Evolutionary conservation across 2,329 filamentous ascomycete species (phyloP).

Genomic region (Talaromyces sp.): DNA sequence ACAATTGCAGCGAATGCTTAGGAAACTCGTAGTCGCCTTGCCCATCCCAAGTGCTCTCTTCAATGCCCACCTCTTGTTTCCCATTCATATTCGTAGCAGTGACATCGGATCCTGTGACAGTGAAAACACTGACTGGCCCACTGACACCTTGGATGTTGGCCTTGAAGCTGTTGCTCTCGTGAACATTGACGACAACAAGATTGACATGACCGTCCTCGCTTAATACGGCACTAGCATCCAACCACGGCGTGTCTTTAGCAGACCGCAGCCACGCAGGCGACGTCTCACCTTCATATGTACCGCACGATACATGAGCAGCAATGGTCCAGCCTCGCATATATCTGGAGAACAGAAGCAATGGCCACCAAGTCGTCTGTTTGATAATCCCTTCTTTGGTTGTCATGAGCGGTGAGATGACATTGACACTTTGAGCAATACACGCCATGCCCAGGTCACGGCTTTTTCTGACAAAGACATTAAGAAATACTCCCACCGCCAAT

Average conservation of each 20-base stretch:
- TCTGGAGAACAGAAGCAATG: slow-evolving; percentile 60
- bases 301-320: slow-evolving; percentile 57
- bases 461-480: slow-evolving; percentile 72
- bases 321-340: slow-evolving; percentile 71
- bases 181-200: slow-evolving; percentile 68
- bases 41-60: slow-evolving; percentile 59
- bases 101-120: slow-evolving; percentile 54
- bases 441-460: slow-evolving; percentile 68
- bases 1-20: slow-evolving; percentile 64
- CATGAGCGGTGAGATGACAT: slow-evolving; percentile 73
- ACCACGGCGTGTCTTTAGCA: slow-evolving; percentile 60
- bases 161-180: slow-evolving; percentile 54
- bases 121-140: slow-evolving; percentile 54
- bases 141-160: slow-evolving; percentile 54
- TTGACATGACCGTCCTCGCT: slow-evolving; percentile 55
- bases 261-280: slow-evolving; percentile 31
- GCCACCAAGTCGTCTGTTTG: slow-evolving; percentile 72
- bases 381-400: slow-evolving; percentile 58
- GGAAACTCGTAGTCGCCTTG: slow-evolving; percentile 58
- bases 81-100: slow-evolving; percentile 57
- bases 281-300: slow-evolving; percentile 56
- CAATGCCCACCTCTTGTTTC: slow-evolving; percentile 56
- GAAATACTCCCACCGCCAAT: slow-evolving; percentile 66
- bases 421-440: slow-evolving; percentile 71
- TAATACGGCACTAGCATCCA: slow-evolving; percentile 36